Percentiles rank a stretch among this genome's conserved stretches.
Conservation (phyloP, 2,329 filamentous ascomycete genomes). For the Aspergillus flavus region DNA sequence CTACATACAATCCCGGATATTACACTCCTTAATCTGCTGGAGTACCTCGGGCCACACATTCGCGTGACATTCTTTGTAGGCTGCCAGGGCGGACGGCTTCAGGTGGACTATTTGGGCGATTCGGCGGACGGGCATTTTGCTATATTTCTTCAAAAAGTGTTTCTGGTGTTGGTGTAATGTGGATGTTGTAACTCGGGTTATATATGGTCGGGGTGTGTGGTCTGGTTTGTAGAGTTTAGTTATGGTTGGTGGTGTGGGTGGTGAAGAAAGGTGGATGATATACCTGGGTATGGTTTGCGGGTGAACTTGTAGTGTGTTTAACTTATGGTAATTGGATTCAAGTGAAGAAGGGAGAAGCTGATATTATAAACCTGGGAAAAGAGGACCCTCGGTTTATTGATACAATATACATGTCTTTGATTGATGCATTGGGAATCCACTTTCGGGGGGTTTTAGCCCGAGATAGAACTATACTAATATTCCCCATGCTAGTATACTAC, state of each 20-base stretch:
- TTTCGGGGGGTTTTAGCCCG: slow-evolving; percentile 30
- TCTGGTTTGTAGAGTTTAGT: too few species aligned
- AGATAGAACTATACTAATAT: too few species aligned
- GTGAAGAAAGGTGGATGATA: too few species aligned
- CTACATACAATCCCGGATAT: slow-evolving; percentile 69
- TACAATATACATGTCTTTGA: background rate
- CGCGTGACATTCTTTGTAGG: slow-evolving; percentile 74
- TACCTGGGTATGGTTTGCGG: too few species aligned
- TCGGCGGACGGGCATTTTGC: slow-evolving; percentile 37
- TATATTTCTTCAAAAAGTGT: too few species aligned
- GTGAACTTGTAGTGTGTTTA: too few species aligned
- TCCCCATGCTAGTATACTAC: too few species aligned
- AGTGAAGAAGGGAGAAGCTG: background rate
- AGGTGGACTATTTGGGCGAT: slow-evolving; percentile 75
- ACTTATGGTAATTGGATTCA: background rate
- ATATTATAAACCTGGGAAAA: background rate
- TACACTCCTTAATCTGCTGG: slow-evolving; percentile 73
- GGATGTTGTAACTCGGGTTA: too few species aligned
- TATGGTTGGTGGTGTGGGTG: too few species aligned
- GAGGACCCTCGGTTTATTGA: background rate
- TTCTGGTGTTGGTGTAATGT: background rate
- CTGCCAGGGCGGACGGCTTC: slow-evolving; percentile 64
- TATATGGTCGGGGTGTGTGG: too few species aligned
- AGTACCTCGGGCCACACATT: slow-evolving; percentile 77
- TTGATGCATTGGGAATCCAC: slow-evolving; percentile 15